Base-by-base conservation (phyloP, 2,329 filamentous ascomycete genomes). In the Epichloe uncinata region DNA sequence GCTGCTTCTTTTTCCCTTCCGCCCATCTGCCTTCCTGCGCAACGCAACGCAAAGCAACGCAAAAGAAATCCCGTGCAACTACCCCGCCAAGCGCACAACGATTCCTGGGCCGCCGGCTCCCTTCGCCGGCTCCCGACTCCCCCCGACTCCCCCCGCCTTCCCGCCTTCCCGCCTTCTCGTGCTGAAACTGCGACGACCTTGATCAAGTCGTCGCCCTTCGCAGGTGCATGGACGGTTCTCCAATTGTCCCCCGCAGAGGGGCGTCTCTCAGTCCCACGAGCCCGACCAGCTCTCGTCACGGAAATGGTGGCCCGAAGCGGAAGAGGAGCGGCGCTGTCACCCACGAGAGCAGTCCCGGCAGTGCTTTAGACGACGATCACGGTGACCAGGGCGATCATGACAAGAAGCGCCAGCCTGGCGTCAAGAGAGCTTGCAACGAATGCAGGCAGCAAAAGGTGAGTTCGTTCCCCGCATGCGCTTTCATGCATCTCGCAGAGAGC, bases 391-490 rank as follows among this genome's bases (percentile, higher is more conserved):
- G 71, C 45, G 73, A 77, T 48, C 66, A 72, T 44, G 78, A 81
- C 58, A 78, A 78, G 66, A 80, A 79, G 65, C 74, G 80, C 53
- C 78, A 82, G 56, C 81, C 81, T 26, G 81, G 81, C 49, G 81
- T 84, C 45, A 88, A 91, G 70, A 76, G 87, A 59, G 86, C 86
- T 5, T 91, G 86, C 67, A 90, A 90, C 62, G 85, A 91, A 66
- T 91, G 85, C 63, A 77, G 85, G 54, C 86, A 91, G 68, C 86
- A 91, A 67, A 91, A 91, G 74, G 85, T 87, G 69, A 75, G 71
- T 34, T 16, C 6, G 6, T 30, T n/a, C 30, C 47, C 34, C 6
- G 22, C 40, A 11, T 16, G 3, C 30, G 18, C 22, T 22, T 16
- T 34, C 42, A 20, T 5, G 18, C 26, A 30, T 33, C 13, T 22